Percentiles rank a stretch among this genome's conserved stretches.
Evolutionary conservation across 345 rosid species (phyloP).

Genomic region (Geranium rotundifolium): DNA sequence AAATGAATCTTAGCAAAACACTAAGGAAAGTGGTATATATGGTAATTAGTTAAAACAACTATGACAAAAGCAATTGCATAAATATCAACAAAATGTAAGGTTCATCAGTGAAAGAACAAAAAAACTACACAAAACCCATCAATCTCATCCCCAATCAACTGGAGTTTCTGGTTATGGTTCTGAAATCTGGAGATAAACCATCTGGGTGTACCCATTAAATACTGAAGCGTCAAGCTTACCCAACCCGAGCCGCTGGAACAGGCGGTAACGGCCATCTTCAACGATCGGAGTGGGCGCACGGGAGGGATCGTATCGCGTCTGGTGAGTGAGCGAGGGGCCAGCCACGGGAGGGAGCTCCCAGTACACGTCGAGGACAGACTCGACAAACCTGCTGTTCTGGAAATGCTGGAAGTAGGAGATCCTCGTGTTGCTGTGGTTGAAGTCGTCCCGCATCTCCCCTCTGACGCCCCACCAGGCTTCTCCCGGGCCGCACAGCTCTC

Average conservation of each 20-base stretch:
- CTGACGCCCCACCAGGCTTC: constrained; percentile 99
- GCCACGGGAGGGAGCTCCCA: constrained; percentile 98
- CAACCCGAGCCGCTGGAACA: constrained; percentile 71
- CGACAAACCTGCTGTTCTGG: constrained; percentile 72
- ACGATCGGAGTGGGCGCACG: constrained; percentile 64
- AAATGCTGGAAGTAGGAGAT: constrained; percentile 69
- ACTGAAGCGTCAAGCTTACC: constrained; percentile 61
- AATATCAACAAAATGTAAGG: constrained; percentile 19
- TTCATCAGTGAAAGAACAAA: constrained; percentile 5
- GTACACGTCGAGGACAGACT: constrained; percentile 70
- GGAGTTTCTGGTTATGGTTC: constrained; percentile 33
- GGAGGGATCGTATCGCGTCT: constrained; percentile 85
- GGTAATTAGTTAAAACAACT: too few relatives aligned
- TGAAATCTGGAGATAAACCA: constrained; percentile 83
- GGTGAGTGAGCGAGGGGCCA: constrained; percentile 96
- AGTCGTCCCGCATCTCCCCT: constrained; percentile 84
- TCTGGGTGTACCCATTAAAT: constrained; percentile 94
- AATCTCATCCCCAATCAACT: constrained; percentile 12
- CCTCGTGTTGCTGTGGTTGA: constrained; percentile 60
- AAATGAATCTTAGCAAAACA: too few relatives aligned
- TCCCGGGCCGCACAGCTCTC: constrained; percentile 67
- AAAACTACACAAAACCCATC: constrained; percentile 10
- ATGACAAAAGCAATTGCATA: too few relatives aligned
- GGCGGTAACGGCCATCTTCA: constrained; percentile 73
- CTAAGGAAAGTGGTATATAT: too few relatives aligned